Evolutionary conservation across 768 basidiomycete species (phyloP).

Genomic region (Amanita inopinata): DNA sequence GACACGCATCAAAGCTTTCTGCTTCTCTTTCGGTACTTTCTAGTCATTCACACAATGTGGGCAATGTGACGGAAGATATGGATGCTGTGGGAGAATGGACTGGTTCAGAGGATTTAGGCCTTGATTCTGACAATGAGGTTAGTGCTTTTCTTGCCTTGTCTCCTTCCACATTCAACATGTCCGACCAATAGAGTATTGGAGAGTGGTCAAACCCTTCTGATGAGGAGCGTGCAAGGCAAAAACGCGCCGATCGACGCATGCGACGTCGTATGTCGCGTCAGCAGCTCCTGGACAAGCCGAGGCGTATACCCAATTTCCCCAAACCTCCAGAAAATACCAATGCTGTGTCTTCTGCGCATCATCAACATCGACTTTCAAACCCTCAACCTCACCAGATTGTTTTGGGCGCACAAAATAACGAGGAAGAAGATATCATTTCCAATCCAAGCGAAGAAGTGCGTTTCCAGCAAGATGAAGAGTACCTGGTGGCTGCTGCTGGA

Average conservation of each 20-base stretch:
- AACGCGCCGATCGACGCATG: slow-evolving; percentile 52
- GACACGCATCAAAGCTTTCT: slow-evolving; percentile 59
- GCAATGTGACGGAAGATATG: slow-evolving; percentile 22
- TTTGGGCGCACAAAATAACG: slow-evolving; percentile 25
- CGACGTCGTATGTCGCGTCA: slow-evolving; percentile 37
- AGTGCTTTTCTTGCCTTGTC: slow-evolving; percentile 15
- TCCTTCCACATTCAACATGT: slow-evolving; percentile 8
- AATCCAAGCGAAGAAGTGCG: slow-evolving; percentile 77
- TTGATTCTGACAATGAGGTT: slow-evolving; percentile 66
- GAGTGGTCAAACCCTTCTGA: slow-evolving; percentile 91
- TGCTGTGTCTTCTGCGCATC: slow-evolving; percentile 16
- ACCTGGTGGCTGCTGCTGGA: slow-evolving; percentile 31
- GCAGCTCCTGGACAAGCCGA: slow-evolving; percentile 49
- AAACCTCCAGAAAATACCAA: slow-evolving; percentile 53
- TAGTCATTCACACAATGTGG: slow-evolving; percentile 40
- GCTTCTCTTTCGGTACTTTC: slow-evolving; percentile 59
- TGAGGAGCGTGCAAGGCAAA: slow-evolving; percentile 71
- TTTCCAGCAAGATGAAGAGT: slow-evolving; percentile 24
- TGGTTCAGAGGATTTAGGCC: slow-evolving; percentile 63
- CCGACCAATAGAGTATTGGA: slow-evolving; percentile 55
- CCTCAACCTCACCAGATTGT: slow-evolving; percentile 15
- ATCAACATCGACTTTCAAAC: slow-evolving; percentile 4
- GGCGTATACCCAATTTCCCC: slow-evolving; percentile 73
- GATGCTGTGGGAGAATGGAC: slow-evolving; percentile 70
- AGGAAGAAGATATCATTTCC: slow-evolving; percentile 56